These are phyloP conservation scores for Litsea cubeba DNA, from an alignment of 164 flowering plant species.

Conservation along the genomic window DNA sequence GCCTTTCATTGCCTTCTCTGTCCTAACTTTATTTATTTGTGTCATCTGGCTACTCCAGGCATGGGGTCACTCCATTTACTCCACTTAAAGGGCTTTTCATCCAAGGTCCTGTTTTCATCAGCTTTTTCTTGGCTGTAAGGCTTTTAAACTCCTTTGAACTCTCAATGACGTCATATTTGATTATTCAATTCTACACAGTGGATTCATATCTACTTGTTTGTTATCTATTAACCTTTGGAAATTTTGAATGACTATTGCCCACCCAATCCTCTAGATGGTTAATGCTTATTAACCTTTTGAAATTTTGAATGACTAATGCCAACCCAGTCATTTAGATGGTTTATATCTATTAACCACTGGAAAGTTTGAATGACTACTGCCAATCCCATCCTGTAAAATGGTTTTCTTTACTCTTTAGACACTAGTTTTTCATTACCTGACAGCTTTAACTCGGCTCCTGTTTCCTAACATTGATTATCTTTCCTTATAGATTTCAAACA, in stretches of 20 bases:
- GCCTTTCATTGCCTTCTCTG: background rate
- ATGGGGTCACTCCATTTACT: constrained; percentile 73
- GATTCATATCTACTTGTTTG: background rate
- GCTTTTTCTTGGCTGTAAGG: constrained; percentile 87
- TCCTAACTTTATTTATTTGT: background rate
- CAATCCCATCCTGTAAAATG: background rate
- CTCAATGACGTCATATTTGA: background rate
- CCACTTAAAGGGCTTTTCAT: constrained; percentile 77
- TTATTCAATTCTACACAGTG: background rate
- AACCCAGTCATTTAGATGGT: background rate
- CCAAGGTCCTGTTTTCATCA: constrained; percentile 77
- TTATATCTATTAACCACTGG: background rate
- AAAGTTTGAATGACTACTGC: background rate
- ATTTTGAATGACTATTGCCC: background rate
- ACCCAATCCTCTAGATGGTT: background rate
- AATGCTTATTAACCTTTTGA: background rate
- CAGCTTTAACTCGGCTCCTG: background rate
- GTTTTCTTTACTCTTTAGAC: background rate
- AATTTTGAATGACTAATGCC: background rate
- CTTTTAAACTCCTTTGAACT: background rate
- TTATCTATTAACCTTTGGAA: background rate
- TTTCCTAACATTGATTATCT: background rate
- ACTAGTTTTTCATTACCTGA: background rate
- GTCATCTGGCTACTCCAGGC: constrained; percentile 32
- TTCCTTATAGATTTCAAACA: constrained; percentile 53